Base-by-base conservation (phyloP, 2,329 filamentous ascomycete species). In the Talaromyces funiculosus region DNA sequence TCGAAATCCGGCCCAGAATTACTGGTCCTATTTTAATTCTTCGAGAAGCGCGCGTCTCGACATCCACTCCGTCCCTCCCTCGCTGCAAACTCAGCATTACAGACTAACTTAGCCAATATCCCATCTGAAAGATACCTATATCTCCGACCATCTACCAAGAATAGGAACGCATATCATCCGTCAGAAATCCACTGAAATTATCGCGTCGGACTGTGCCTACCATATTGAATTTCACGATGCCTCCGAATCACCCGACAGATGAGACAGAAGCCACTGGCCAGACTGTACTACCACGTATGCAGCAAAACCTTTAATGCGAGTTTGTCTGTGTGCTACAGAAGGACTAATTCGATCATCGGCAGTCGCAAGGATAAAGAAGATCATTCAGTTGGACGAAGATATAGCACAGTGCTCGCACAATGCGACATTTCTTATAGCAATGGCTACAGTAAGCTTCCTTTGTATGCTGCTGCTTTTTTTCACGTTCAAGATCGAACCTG, bases 301-400 rank as follows among this genome's bases (percentile, higher is more conserved):
- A 20, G 20, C 18, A 26, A 6, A 2, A 22, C 20, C 3, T 26
- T 20, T 8, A 5, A 22, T 38, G 9, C 16, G n/a, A 42, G 24
- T 12, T 20, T 43, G 1, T 24, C 24, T 26, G 42, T 26, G 14
- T 9, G 9, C 3, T 53, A 22, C 16, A 12, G 5, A 20, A 10
- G 29, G 31, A 14, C 51, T 38, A 18, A 54, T 18, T 29, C 14
- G 12, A 37, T 54, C 24, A 4, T 7, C 38, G 22, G 45, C 66
- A 97, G 94, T 97, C 60, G 90, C 94, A 18, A 86, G 94, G 69
- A 90, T 99, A 62, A 97, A 97, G 78, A 96, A 96, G 78, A 96
- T 99, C 72, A 90, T 99, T 63, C 84, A 86, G 53, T 84, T 91
- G 61, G 94, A 99, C 75, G 86, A 90, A 45, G 93, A 97, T 64